These are phyloP conservation scores for Starmerella floricola DNA, from an alignment of 805 yeast species.

Conservation along the genomic window DNA sequence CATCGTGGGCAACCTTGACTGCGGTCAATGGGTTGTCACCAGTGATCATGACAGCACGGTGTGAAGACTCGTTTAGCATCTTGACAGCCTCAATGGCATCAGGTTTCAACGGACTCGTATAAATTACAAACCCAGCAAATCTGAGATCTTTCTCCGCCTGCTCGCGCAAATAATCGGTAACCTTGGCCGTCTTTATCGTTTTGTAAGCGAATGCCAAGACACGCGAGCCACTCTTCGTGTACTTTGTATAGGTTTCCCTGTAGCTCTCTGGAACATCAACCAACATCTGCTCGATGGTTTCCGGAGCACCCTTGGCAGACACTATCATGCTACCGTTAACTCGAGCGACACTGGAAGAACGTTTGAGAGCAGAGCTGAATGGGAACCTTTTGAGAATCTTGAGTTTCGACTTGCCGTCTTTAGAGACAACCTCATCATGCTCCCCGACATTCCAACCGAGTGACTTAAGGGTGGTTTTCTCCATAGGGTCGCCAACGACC, in stretches of 20 bases:
- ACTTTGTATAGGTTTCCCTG: slow-evolving; percentile 75
- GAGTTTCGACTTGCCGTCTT: slow-evolving; percentile 37
- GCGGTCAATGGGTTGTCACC: slow-evolving; percentile 99
- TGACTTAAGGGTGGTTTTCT: slow-evolving; percentile 83
- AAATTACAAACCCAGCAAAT: slow-evolving; percentile 88
- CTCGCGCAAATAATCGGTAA: slow-evolving; percentile 52
- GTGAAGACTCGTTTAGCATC: slow-evolving; percentile 90
- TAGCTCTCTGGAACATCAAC: slow-evolving; percentile 58
- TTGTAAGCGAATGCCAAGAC: slow-evolving; percentile 92
- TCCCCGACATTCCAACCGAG: slow-evolving; percentile 73
- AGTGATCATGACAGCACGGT: slow-evolving; percentile 94
- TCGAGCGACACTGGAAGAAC: slow-evolving; percentile 78
- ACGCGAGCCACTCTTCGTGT: slow-evolving; percentile 91
- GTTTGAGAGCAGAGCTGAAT: slow-evolving; percentile 87
- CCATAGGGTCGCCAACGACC: slow-evolving; percentile 98
- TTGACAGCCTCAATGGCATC: slow-evolving; percentile 84
- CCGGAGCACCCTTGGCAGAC: slow-evolving; percentile 97
- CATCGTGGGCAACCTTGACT: slow-evolving; percentile 92
- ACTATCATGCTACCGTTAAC: slow-evolving; percentile 41
- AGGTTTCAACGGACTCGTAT: slow-evolving; percentile 90
- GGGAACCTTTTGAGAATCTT: slow-evolving; percentile 86
- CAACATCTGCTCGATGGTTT: slow-evolving; percentile 75
- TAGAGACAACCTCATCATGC: slow-evolving; percentile 55
- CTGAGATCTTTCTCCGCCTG: slow-evolving; percentile 59
- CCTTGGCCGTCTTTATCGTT: slow-evolving; percentile 39